Evolutionary conservation across 306 rosid species (phyloP).

Genomic region (Fragaria nilgerrensis): DNA sequence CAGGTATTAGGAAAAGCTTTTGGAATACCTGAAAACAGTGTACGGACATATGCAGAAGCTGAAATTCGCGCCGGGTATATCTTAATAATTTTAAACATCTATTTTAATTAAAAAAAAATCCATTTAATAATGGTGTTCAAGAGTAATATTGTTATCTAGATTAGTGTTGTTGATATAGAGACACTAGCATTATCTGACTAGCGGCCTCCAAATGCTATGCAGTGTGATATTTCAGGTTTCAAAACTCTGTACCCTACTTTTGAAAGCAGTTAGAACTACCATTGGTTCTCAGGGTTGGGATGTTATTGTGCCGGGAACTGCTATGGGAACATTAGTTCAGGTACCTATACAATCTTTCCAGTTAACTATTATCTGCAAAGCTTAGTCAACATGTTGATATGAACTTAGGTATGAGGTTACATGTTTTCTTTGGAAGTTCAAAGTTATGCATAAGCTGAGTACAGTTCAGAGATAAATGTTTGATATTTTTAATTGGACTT

Average conservation of each 20-base stretch:
- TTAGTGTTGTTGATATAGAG: constrained; percentile 14
- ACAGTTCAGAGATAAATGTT: background rate
- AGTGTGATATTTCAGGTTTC: constrained; percentile 98
- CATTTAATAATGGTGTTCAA: constrained; percentile 9
- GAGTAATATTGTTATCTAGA: constrained; percentile 14
- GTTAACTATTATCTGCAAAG: background rate
- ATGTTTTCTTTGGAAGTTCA: background rate
- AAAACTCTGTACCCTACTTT: constrained; percentile 77
- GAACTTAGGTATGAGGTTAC: background rate
- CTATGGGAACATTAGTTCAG: constrained; percentile 79
- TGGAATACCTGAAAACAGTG: constrained; percentile 83
- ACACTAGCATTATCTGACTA: constrained; percentile 26
- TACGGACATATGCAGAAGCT: constrained; percentile 87
- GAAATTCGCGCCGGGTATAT: constrained; percentile 94
- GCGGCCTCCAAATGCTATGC: constrained; percentile 25
- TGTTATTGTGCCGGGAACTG: constrained; percentile 88
- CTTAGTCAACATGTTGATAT: background rate
- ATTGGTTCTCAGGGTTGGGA: constrained; percentile 99
- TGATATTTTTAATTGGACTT: background rate
- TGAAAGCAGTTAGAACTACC: constrained; percentile 75
- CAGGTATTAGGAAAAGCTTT: constrained; percentile 87
- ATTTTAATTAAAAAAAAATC: no score
- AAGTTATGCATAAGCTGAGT: background rate
- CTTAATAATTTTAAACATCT: background rate
- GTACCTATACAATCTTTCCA: constrained; percentile 32